These are phyloP conservation scores for Trypanosoma conorhini DNA, from an alignment of 208 protist genomes.

Conservation along the genomic window DNA sequence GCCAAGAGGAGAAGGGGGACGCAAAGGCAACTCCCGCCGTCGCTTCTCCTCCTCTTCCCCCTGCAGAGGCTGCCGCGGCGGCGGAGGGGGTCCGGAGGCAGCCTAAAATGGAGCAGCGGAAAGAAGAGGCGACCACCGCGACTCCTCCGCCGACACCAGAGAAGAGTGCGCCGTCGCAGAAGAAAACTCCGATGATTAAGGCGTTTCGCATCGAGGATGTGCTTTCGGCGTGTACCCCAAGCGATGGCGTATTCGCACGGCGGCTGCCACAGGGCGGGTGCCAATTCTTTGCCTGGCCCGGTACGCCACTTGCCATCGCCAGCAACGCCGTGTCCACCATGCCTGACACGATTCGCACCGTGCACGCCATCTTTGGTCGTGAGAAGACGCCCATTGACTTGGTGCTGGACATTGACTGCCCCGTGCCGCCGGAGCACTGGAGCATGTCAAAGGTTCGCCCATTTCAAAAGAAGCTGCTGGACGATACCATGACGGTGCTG, in stretches of 20 bases:
- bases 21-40: not conserved
- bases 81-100: not conserved
- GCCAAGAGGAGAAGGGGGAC: not conserved
- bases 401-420: slow-evolving; percentile 85
- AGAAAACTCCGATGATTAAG: slow-evolving; percentile 85
- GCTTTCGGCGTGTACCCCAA: slow-evolving; percentile 43
- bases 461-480: slow-evolving; percentile 77
- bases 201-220: slow-evolving; percentile 81
- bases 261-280: slow-evolving; percentile 76
- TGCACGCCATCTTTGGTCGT: slow-evolving; percentile 85
- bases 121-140: not conserved
- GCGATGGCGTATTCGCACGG: slow-evolving; percentile 81
- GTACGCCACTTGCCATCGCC: slow-evolving; percentile 64
- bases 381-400: slow-evolving; percentile 71
- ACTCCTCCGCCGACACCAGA: not conserved
- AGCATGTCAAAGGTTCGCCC: slow-evolving; percentile 68
- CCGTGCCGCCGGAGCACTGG: slow-evolving; percentile 85
- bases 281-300: slow-evolving; percentile 91
- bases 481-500: slow-evolving; percentile 59
- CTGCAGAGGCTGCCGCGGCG: not conserved
- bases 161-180: not conserved
- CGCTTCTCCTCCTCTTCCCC: not conserved
- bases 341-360: slow-evolving; percentile 86
- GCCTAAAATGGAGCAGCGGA: not conserved
- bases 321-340: slow-evolving; percentile 77